These are phyloP conservation scores for Colletotrichum viniferum DNA, from an alignment of 2,329 filamentous ascomycete species.

Conservation along the genomic window DNA sequence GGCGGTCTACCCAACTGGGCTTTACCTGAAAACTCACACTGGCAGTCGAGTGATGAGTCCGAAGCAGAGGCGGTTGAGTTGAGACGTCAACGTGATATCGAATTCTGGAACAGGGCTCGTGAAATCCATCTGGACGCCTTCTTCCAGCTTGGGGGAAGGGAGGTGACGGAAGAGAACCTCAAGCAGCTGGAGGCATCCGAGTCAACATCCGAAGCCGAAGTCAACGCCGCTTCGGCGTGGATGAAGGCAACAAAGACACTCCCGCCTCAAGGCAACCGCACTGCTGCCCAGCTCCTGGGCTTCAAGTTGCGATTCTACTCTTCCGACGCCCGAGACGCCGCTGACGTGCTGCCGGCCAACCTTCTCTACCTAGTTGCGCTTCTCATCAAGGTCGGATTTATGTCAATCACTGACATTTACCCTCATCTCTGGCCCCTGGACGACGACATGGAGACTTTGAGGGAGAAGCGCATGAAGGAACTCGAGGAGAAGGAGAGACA, in stretches of 20 bases:
- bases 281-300: conserved; percentile 91
- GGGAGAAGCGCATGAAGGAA: conserved; percentile 72
- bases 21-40: conserved; percentile 70
- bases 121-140: conserved; percentile 81
- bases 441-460: conserved; percentile 78
- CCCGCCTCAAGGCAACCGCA: conserved; percentile 84
- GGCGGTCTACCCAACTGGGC: conserved; percentile 86
- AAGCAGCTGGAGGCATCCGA: conserved; percentile 47
- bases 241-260: conserved; percentile 80
- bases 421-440: conserved; percentile 89
- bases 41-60: conserved; percentile 71
- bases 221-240: conserved; percentile 71
- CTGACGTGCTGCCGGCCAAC: conserved; percentile 86
- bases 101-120: conserved; percentile 83
- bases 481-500: conserved; percentile 78
- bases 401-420: conserved; percentile 89
- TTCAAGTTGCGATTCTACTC: conserved; percentile 98
- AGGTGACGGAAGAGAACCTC: conserved; percentile 64
- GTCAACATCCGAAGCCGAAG: conserved; percentile 50
- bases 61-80: conserved; percentile 59
- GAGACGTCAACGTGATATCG: conserved; percentile 69
- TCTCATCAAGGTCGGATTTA: conserved; percentile 95
- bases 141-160: conserved; percentile 83
- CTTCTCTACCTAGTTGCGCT: conserved; percentile 90
- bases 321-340: conserved; percentile 74